Percentiles rank a stretch among this genome's conserved stretches.
Evolutionary conservation across 306 rosid genomes (phyloP).

Genomic region (Prunus armeniaca): DNA sequence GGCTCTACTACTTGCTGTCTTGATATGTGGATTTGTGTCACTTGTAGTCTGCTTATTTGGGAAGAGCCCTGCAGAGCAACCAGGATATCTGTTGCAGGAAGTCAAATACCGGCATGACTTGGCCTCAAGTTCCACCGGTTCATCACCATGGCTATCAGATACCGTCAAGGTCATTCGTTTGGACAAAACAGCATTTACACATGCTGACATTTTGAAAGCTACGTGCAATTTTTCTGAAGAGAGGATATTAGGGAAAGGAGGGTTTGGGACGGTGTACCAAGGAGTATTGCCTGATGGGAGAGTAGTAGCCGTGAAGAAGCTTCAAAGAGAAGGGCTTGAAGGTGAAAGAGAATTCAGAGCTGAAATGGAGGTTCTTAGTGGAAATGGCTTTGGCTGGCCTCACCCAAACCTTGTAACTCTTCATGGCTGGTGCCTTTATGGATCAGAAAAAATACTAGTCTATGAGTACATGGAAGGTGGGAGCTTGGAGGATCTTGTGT

Average conservation of each 20-base stretch:
- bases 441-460: slow-evolving; percentile 62
- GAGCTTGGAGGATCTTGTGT: slow-evolving; percentile 72
- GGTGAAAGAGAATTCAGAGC: slow-evolving; percentile 91
- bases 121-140: slow-evolving; percentile 45
- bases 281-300: slow-evolving; percentile 75
- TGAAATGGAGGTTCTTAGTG: slow-evolving; percentile 86
- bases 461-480: slow-evolving; percentile 93
- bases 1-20: slow-evolving; percentile 44
- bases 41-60: slow-evolving; percentile 40
- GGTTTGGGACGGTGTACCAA: slow-evolving; percentile 82
- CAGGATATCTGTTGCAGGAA: slow-evolving; percentile 41
- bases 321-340: slow-evolving; percentile 71
- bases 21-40: slow-evolving; percentile 46
- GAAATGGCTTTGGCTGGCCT: slow-evolving; percentile 81
- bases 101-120: slow-evolving; percentile 40
- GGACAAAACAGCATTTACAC: slow-evolving; percentile 76
- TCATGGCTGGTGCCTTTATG: slow-evolving; percentile 81
- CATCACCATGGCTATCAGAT: slow-evolving; percentile 67
- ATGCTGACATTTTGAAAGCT: slow-evolving; percentile 76
- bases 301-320: slow-evolving; percentile 89
- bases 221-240: slow-evolving; percentile 74
- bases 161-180: slow-evolving; percentile 72
- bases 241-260: slow-evolving; percentile 84
- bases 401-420: slow-evolving; percentile 96
- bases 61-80: slow-evolving; percentile 45